Evolutionary conservation across 257 asterid species (phyloP), one percentile per base, ranked within the genome.

Genomic region (Cordia subcordata): DNA sequence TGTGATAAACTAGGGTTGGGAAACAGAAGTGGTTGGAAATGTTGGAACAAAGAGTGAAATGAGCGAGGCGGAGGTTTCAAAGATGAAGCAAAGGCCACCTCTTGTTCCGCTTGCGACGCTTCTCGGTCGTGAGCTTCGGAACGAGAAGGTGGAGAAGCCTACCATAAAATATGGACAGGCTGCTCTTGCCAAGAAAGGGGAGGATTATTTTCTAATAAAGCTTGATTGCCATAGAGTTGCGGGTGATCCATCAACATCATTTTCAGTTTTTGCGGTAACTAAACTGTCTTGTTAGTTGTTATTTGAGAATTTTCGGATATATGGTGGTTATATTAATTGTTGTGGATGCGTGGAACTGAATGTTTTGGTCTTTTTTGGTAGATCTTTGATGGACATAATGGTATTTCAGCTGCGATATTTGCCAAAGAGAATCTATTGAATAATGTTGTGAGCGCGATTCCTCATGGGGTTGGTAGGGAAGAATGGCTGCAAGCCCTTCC

Each of bases 401-500:
- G 99, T 62, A 81, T 77, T 76, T 86, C 99, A n/a, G 99, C 99
- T 62, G 99, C 99, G 59, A 88, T 92, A 65, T 92, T 81, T 67
- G 76, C 99, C 0, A 92, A 88, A 72, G 99, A 92, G 76, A 79
- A 92, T 77, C 74, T 92, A 44, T 73, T 92, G 65, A 86, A 72
- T 83, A 86, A 92, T 62, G 96, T 92, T 13, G 63, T 88, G 78
- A 82, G 96, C 73, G 99, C 96, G 38, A 79, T 92, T 70, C 96
- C 96, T 22, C 77, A 79, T 73, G 89, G 77, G 22, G 55, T 78
- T 74, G 74, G 83, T 53, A 71, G 99, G 68, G 97, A 84, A 68
- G 96, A 85, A 73, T 92, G 99, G 99, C 96, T 92, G 65, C 99
- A 88, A 78, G 87, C 83, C 54, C 90, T 92, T 56, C 99, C 96